These are phyloP conservation scores for Scheffersomyces segobiensis DNA, from an alignment of 1,139 yeast species.

Conservation along the genomic window DNA sequence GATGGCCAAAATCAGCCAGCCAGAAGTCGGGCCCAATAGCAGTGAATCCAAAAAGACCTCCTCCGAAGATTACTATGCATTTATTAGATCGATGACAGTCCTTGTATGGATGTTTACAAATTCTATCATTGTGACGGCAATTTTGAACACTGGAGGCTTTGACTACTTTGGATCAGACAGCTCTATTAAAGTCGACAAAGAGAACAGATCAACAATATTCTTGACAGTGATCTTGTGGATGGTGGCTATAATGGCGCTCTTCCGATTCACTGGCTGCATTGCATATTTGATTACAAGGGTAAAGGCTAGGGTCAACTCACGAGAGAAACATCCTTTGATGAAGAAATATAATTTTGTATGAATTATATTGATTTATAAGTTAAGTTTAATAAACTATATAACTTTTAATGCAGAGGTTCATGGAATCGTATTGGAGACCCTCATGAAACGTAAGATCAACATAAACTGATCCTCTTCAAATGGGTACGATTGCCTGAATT, in stretches of 20 bases:
- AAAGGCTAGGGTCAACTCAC: not conserved
- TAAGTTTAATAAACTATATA: not conserved
- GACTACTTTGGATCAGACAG: not conserved
- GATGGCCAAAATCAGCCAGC: constrained; percentile 58
- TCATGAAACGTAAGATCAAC: constrained; percentile 40
- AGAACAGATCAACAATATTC: constrained; percentile 41
- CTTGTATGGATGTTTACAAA: not conserved
- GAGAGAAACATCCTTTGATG: not conserved
- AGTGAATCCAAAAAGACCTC: constrained; percentile 37
- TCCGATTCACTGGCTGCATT: constrained; percentile 65
- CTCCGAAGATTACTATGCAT: constrained; percentile 16
- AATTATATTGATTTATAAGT: too few relatives aligned
- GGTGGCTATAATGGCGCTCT: constrained; percentile 72
- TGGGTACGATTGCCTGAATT: constrained; percentile 39
- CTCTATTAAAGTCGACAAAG: constrained; percentile 7
- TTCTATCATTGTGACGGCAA: not conserved
- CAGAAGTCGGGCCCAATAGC: constrained; percentile 23
- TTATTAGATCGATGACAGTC: not conserved
- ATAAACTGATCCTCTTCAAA: constrained; percentile 47
- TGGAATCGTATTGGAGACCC: constrained; percentile 18
- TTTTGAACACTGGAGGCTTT: not conserved
- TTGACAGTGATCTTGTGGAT: constrained; percentile 73
- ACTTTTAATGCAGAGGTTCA: not conserved
- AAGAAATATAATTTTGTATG: not conserved
- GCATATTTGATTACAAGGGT: constrained; percentile 48